Conservation (phyloP, 305 asterid genomes). For the Fraxinus nigra region DNA sequence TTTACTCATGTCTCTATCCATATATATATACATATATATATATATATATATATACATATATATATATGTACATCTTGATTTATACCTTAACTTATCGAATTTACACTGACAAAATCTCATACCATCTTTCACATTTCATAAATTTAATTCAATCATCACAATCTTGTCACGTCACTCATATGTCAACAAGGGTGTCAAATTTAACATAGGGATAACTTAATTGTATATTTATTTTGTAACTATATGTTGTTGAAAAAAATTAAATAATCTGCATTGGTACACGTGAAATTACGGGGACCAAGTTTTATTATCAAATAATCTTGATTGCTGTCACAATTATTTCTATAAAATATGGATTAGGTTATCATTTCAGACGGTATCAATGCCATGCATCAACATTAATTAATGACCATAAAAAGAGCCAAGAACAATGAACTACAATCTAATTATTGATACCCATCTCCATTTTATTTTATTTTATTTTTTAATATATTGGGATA, state of each 20-base stretch:
- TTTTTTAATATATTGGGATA: background rate
- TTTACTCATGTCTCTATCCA: background rate
- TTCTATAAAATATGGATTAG: background rate
- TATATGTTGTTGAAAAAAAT: background rate
- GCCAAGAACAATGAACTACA: constrained; percentile 44
- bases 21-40: too few species aligned
- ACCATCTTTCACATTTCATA: too few species aligned
- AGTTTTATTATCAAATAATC: constrained; percentile 20
- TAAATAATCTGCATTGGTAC: constrained; percentile 28
- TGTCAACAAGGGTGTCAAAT: too few species aligned
- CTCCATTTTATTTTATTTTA: constrained; percentile 18
- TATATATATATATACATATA: too few species aligned
- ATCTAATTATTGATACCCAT: constrained; percentile 46
- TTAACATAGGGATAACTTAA: too few species aligned
- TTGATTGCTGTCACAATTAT: background rate
- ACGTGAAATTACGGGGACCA: constrained; percentile 58
- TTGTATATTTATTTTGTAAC: background rate
- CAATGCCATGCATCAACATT: constrained; percentile 36
- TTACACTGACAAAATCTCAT: too few species aligned
- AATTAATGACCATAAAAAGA: constrained; percentile 19
- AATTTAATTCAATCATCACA: too few species aligned
- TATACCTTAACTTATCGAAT: too few species aligned
- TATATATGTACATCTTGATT: background rate
- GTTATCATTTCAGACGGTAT: constrained; percentile 18
- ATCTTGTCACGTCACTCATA: too few species aligned